Conservation (phyloP, 441 rosid species). For the Dalechampia spathulata region DNA sequence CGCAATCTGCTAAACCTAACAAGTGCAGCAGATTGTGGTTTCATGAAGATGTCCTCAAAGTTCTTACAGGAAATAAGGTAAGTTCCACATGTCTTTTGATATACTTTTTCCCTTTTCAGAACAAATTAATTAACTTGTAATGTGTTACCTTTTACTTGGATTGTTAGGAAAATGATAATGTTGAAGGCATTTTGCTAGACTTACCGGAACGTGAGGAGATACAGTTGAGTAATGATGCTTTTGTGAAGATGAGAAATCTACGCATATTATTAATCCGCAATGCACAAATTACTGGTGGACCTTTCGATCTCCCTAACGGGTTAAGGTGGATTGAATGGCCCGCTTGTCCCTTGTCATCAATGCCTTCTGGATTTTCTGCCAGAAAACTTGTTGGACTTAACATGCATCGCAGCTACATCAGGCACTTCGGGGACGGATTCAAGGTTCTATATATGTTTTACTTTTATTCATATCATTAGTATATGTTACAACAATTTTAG, state of each 20-base stretch:
- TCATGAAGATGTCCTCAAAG: constrained; percentile 14
- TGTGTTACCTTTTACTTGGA: background rate
- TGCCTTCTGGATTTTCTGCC: constrained; percentile 13
- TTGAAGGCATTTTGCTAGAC: constrained; percentile 19
- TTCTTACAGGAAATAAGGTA: constrained; percentile 13
- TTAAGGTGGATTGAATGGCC: constrained; percentile 22
- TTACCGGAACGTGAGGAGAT: constrained; percentile 5
- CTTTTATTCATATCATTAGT: background rate
- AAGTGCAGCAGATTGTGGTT: constrained; percentile 21
- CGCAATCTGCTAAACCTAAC: constrained; percentile 12
- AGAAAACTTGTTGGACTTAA: constrained; percentile 15
- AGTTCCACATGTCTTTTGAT: background rate
- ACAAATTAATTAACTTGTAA: no score
- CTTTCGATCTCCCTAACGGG: constrained; percentile 17
- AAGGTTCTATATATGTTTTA: constrained; percentile 7
- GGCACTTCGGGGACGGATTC: constrained; percentile 7
- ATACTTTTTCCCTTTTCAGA: background rate
- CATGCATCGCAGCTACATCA: constrained; percentile 11
- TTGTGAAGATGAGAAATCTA: constrained; percentile 6
- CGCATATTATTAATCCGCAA: constrained; percentile 9
- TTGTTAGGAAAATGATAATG: constrained; percentile 16
- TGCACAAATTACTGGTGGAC: background rate
- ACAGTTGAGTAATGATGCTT: constrained; percentile 10
- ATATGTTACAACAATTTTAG: background rate
- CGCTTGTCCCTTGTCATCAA: constrained; percentile 9